Evolutionary conservation across 2,329 filamentous ascomycete genomes (phyloP).

Genomic region (Talaromyces sp.): DNA sequence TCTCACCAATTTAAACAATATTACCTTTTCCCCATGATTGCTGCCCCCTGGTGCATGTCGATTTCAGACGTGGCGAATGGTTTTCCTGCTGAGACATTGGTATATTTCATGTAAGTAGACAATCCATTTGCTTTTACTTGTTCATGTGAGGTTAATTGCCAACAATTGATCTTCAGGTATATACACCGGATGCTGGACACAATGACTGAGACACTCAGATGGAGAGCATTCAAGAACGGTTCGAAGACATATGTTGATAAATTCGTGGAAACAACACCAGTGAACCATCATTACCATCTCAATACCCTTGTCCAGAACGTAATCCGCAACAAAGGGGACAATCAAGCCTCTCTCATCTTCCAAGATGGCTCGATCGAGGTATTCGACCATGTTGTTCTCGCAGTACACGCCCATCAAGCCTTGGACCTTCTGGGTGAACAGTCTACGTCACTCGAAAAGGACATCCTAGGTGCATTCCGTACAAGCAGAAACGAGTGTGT

Average conservation of each 20-base stretch:
- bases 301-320: neutral
- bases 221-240: constrained; percentile 2
- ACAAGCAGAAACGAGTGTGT: neutral
- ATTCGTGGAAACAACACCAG: neutral
- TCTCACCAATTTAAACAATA: constrained; percentile 3
- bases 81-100: constrained; percentile 1
- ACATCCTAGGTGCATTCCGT: neutral
- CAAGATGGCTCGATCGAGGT: neutral
- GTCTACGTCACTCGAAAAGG: neutral
- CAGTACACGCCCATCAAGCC: constrained; percentile 5
- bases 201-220: neutral
- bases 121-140: neutral
- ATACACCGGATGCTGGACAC: constrained; percentile 2
- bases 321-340: neutral
- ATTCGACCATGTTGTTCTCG: constrained; percentile 5
- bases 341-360: neutral
- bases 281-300: constrained; percentile 1
- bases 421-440: neutral
- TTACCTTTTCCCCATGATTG: constrained; percentile 1
- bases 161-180: neutral
- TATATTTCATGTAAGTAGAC: constrained; percentile 5
- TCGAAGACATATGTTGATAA: constrained; percentile 7
- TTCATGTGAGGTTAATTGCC: too few relatives aligned
- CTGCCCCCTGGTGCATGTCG: constrained; percentile 1
- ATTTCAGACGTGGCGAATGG: neutral